Evolutionary conservation across 495 filamentous ascomycete genomes (phyloP).

Genomic region (Aspergillus indologenus): DNA sequence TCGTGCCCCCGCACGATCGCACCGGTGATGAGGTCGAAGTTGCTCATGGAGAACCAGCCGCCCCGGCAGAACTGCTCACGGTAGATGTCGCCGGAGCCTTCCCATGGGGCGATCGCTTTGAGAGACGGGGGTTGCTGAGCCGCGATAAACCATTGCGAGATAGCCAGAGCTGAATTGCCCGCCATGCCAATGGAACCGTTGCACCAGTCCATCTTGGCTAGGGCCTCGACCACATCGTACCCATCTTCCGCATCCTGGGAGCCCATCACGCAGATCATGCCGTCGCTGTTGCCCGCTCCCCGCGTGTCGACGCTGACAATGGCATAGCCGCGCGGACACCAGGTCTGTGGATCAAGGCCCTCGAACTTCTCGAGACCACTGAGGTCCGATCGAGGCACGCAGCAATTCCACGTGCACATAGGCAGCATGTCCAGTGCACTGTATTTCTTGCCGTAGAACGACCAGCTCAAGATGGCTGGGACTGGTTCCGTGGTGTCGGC

Average conservation of each 20-base stretch:
- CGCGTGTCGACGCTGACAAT: constrained; percentile 37
- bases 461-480: constrained; percentile 28
- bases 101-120: constrained; percentile 47
- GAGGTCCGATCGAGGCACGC: constrained; percentile 21
- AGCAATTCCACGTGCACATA: constrained; percentile 26
- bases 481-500: constrained; percentile 25
- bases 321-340: constrained; percentile 40
- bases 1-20: constrained; percentile 25
- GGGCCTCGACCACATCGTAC: constrained; percentile 43
- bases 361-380: constrained; percentile 44
- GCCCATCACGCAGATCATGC: constrained; percentile 38
- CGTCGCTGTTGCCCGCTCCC: constrained; percentile 39
- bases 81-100: constrained; percentile 44
- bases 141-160: constrained; percentile 42
- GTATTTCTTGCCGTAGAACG: not conserved
- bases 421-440: constrained; percentile 28
- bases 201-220: constrained; percentile 42
- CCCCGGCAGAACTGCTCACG: constrained; percentile 38
- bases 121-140: constrained; percentile 37
- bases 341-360: constrained; percentile 42
- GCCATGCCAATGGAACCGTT: constrained; percentile 44
- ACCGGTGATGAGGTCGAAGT: constrained; percentile 31
- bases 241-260: constrained; percentile 43
- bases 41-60: constrained; percentile 28
- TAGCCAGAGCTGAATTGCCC: constrained; percentile 40